Evolutionary conservation across 2,329 filamentous ascomycete genomes (phyloP), one percentile per base, ranked within the genome.

Genomic region (Talaromyces sp.): DNA sequence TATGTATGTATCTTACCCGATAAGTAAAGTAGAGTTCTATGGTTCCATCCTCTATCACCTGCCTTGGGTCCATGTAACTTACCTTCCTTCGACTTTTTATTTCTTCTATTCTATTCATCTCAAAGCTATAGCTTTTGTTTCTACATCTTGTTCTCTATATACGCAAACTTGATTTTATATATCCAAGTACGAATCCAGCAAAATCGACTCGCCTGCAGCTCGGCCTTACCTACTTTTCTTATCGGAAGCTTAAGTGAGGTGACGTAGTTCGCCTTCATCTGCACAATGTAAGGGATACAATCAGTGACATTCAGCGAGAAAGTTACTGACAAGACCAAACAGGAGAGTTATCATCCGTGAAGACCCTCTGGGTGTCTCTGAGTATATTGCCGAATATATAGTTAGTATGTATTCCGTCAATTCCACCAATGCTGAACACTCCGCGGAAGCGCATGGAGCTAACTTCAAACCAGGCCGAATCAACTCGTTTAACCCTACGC

Each of bases 321-420:
- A 31, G 19, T 22, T 13, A 50, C 50, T 58, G 19, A 58, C 8
- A 6, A 11, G 31, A 5, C 27, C 9, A 9, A 59, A 45, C 71
- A 95, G 92, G 91, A 89, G 91, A 81, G 86, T 95, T 73, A 93
- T 95, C 78, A 90, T 95, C 75, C 86, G 90, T 75, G 88, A 93
- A 76, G 85, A 92, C 73, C 84, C 89, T 70, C 78, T 83, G 63
- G 81, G 84, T 68, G 90, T 90, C 64, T 91, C 90, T 73, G 83
- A 84, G 71, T 93, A 93, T 77, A 90, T 93, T 70, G 90, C 91
- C 67, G 88, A 91, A 76, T 93, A 94, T 79, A 89, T 95, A 71
- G 87, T 93, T 78, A 84, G 87, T 89, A 80, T 70, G 82, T 69
- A 31, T 49, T 27, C 39, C 65, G 2, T 16, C n/a, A 37, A 24